Base-by-base conservation (phyloP, 2,329 filamentous ascomycete species). In the Monilinia aucupariae region DNA sequence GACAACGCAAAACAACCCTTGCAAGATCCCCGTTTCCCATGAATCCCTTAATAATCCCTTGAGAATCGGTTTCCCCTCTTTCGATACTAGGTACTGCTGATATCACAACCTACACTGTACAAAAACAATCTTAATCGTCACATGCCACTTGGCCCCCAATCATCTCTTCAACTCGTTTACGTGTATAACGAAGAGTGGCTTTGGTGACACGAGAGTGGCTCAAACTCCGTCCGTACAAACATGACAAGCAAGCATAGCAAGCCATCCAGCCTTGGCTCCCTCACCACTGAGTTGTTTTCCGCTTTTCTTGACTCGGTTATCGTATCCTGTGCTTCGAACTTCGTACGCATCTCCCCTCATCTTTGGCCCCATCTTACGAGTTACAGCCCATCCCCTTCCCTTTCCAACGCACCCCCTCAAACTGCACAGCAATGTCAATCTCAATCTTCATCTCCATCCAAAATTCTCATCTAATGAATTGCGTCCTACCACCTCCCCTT, bases 91-190 rank as follows among this genome's bases (percentile, higher is more conserved):
- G 27, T 30, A 30, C 27, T 30, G 27, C 27, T 12, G 22, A 20
- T 45, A 7, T 22, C 20, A 10, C 43, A 22, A 7, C 5, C 45
- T 22, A n/a, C 45, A 13, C 13, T 47, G 10, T 22, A 10, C 45
- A 25, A 10, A 4, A 47, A 47, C 43, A n/a, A 56, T 43, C 39
- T 43, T n/a, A 43, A 45, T 34, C 54, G 10, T 56, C 54, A 56
- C 54, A 56, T 56, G 54, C 54, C 54, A 25, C 54, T 56, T 25
- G 27, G 54, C 54, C 54, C 54, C 54, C 54, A 47, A 56, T 47
- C n/a, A 47, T 34, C 30, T 12, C n/a, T 12, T 22, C 4, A 25
- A 22, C 41, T 56, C n/a, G 15, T 39, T 15, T 45, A 20, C 27
- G 27, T 56, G 53, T 15, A 13, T 43, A 56, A 47, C 53, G 41